Base-by-base conservation (phyloP, 2,329 filamentous ascomycete genomes). In the Pseudogymnoascus sp. region DNA sequence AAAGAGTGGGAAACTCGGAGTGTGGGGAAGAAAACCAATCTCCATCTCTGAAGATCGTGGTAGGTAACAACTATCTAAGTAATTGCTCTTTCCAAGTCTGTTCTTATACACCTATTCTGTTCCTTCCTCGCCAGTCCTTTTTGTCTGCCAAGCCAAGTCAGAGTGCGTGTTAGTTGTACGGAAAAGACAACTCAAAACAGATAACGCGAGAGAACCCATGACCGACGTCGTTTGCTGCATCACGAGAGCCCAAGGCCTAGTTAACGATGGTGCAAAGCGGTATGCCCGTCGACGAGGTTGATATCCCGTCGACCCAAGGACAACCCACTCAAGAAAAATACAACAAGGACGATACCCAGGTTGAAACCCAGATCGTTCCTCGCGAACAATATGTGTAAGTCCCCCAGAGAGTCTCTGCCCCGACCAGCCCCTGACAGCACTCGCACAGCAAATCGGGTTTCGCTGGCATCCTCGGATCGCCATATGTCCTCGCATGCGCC, bases 401-500 rank as follows among this genome's bases (percentile, higher is more conserved):
- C 15, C 4, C 29, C 29, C 47, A 8, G 15, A 35, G 29, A 33
- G 29, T 33, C 5, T 21, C 9, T 33, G 3, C 15, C 47, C 29
- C 26, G 29, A 35, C 21, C 15, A 54, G 1, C 47, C 47, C 47
- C 47, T 54, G 47, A 54, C 47, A 13, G 26, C 9, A 21, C 9
- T 29, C 29, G 9, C 6, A 21, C 15, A 54, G 47, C 11, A 54
- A 54, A 54, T 54, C 47, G 15, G 72, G 72, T 6, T 71, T 74
- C 63, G 64, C 66, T 3, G 72, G 72, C 2, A 71, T 74, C 41
- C 68, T 71, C 33, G 61, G 65, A 5, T 72, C 68, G 24, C 71
- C 66, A 29, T 74, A 73, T 60, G 73, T 74, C 10, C 67, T 69
- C 21, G 57, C 71, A 4, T 73, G 71, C 61, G 72, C 72, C 1